Conservation (phyloP, 1,139 yeast species). For the Pichia sp. region DNA sequence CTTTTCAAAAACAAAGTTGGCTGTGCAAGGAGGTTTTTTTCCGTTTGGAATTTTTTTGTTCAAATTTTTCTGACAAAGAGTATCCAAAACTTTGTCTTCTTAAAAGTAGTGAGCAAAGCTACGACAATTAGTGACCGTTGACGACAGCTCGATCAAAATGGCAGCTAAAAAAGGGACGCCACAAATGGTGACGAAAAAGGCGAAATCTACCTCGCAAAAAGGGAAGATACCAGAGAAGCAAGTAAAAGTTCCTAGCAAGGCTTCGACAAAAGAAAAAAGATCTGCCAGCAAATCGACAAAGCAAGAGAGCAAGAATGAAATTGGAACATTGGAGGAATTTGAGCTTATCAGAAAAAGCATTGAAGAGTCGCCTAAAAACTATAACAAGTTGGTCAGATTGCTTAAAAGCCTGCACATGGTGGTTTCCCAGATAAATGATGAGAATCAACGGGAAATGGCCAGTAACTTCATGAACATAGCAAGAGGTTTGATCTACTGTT, state of each 20-base stretch:
- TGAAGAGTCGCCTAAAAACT: conserved; percentile 40
- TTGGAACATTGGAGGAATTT: conserved; percentile 33
- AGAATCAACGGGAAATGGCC: conserved; percentile 27
- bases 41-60: neutral
- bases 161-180: conserved; percentile 1
- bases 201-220: conserved; percentile 2
- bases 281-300: neutral
- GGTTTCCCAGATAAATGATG: conserved; percentile 14
- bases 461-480: conserved; percentile 34
- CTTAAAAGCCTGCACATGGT: conserved; percentile 38
- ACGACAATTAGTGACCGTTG: no score
- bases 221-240: neutral
- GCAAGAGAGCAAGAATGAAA: neutral
- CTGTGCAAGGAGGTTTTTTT: conserved; percentile 11
- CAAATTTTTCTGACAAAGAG: neutral
- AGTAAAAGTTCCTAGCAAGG: neutral
- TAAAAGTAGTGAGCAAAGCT: no score
- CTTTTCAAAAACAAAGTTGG: neutral
- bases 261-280: conserved; percentile 1
- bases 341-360: conserved; percentile 36
- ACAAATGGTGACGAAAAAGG: neutral
- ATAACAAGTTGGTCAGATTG: conserved; percentile 49
- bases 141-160: neutral
- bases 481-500: conserved; percentile 48
- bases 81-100: neutral